Evolutionary conservation across 257 asterid species (phyloP).

Genomic region (Plantago elongata): DNA sequence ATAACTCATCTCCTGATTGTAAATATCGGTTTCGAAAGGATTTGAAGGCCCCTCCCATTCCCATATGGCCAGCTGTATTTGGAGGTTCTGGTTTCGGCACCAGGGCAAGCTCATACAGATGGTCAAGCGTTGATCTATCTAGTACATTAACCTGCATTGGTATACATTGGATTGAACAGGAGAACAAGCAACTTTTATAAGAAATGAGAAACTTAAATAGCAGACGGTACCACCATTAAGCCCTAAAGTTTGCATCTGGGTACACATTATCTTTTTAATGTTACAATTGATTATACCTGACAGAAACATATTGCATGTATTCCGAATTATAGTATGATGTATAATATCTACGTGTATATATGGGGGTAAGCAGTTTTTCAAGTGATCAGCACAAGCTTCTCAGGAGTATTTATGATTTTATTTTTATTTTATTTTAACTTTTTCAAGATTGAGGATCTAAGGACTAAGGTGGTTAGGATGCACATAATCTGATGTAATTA

Average conservation of each 20-base stretch:
- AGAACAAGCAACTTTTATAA: not conserved
- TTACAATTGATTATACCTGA: no score
- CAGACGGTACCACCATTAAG: not conserved
- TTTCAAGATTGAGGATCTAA: no score
- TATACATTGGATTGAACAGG: conserved; percentile 2
- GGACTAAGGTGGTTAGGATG: no score
- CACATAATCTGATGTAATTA: conserved; percentile 8
- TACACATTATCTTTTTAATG: not conserved
- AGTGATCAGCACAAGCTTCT: no score
- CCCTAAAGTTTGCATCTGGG: not conserved
- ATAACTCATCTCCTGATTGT: conserved; percentile 22
- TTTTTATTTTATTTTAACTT: no score
- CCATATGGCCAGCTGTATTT: conserved; percentile 24
- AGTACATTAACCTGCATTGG: conserved; percentile 43
- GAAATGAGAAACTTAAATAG: not conserved
- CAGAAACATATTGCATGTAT: not conserved
- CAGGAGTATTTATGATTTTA: no score
- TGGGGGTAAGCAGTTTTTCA: no score
- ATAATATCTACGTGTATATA: no score
- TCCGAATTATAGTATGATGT: no score
- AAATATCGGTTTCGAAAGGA: conserved; percentile 50
- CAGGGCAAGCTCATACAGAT: conserved; percentile 47
- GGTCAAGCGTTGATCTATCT: conserved; percentile 57
- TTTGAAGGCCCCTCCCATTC: conserved; percentile 31
- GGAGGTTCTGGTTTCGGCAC: conserved; percentile 21